These are phyloP conservation scores for Phytophthora litchii DNA, from an alignment of 352 stramenopile species.

Conservation along the genomic window DNA sequence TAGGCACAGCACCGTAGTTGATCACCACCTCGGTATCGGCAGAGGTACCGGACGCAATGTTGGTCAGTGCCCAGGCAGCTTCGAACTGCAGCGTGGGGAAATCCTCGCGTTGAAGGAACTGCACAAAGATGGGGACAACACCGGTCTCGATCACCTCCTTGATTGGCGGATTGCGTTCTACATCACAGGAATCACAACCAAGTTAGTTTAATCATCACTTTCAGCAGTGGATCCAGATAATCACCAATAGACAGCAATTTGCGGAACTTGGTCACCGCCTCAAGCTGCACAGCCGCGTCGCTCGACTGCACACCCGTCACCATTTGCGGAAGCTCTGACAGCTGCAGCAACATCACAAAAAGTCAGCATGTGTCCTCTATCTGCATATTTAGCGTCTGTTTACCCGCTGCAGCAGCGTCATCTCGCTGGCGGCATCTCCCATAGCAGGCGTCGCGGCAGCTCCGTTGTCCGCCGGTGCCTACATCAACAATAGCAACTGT, in stretches of 20 bases:
- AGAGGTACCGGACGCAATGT: slow-evolving; percentile 98
- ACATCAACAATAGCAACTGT: slow-evolving; percentile 24
- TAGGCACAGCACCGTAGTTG: slow-evolving; percentile 95
- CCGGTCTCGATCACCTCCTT: slow-evolving; percentile 98
- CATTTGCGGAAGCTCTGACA: slow-evolving; percentile 96
- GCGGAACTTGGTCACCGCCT: slow-evolving; percentile 98
- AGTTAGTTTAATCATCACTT: slow-evolving; percentile 8
- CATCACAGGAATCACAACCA: slow-evolving; percentile 6
- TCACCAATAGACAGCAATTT: slow-evolving; percentile 97
- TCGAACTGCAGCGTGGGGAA: slow-evolving; percentile 97
- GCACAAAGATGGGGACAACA: slow-evolving; percentile 98
- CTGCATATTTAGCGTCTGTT: slow-evolving; percentile 4
- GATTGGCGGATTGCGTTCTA: slow-evolving; percentile 98
- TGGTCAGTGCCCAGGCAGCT: slow-evolving; percentile 99
- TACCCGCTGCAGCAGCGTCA: slow-evolving; percentile 66
- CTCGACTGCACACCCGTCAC: slow-evolving; percentile 92
- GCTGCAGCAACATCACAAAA: slow-evolving; percentile 47
- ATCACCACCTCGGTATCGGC: slow-evolving; percentile 99
- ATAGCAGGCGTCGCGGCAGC: slow-evolving; percentile 26
- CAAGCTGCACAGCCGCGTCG: slow-evolving; percentile 93
- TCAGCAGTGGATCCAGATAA: slow-evolving; percentile 3
- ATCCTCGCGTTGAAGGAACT: slow-evolving; percentile 97
- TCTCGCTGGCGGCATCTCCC: slow-evolving; percentile 46
- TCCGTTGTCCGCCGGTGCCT: slow-evolving; percentile 28
- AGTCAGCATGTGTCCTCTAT: slow-evolving; percentile 25